Evolutionary conservation across 2,329 filamentous ascomycete genomes (phyloP).

Genomic region (Raffaelea ambrosiae): DNA sequence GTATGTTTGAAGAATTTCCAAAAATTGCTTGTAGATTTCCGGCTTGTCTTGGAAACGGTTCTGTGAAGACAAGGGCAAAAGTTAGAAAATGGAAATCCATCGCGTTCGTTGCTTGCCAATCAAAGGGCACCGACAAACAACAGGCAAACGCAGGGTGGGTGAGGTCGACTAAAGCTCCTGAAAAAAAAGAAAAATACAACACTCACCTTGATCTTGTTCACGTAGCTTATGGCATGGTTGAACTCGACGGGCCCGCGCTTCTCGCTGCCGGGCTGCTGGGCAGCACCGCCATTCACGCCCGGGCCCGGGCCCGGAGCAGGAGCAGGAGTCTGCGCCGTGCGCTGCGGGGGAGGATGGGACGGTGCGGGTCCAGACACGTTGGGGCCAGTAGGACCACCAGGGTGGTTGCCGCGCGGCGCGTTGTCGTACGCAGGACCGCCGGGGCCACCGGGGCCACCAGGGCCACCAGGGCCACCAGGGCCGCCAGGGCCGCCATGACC

Average conservation of each 20-base stretch:
- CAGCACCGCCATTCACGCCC: conserved; percentile 51
- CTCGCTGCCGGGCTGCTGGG: conserved; percentile 57
- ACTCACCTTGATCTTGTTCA: conserved; percentile 97
- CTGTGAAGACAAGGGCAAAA: conserved; percentile 33
- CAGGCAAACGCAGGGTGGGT: not conserved
- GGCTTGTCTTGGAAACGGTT: conserved; percentile 95
- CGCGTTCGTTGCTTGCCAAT: not conserved
- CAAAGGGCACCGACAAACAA: not conserved
- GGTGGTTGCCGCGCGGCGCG: conserved; percentile 4
- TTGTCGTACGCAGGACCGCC: conserved; percentile 9
- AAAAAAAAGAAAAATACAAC: not conserved
- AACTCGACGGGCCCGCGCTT: conserved; percentile 95
- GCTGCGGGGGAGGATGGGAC: conserved; percentile 16
- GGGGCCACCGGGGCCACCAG: not conserved
- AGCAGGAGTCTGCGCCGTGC: conserved; percentile 45
- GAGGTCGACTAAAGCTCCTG: not conserved
- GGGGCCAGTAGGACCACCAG: conserved; percentile 1
- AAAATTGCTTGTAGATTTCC: conserved; percentile 98
- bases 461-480: not conserved
- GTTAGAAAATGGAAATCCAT: not conserved
- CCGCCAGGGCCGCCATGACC: conserved; percentile 9
- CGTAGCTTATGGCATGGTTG: conserved; percentile 98
- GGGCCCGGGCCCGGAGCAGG: conserved; percentile 47
- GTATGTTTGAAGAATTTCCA: conserved; percentile 96
- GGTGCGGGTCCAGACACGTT: not conserved